Evolutionary conservation across 345 rosid genomes (phyloP).

Genomic region (Excoecaria agallocha): DNA sequence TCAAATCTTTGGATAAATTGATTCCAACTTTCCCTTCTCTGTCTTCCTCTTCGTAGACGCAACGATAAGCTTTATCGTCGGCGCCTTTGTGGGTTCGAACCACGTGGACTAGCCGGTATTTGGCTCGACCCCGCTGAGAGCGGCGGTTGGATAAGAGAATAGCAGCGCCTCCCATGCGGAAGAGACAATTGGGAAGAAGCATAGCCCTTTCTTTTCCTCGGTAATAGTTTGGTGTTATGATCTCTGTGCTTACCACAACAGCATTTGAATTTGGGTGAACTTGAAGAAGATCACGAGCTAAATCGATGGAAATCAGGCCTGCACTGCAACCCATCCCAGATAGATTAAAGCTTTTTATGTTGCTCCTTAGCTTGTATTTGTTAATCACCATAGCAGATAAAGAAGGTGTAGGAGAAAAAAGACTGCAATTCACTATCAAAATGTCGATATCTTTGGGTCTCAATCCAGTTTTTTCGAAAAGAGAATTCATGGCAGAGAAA

Average conservation of each 20-base stretch:
- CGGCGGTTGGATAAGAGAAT: conserved; percentile 49
- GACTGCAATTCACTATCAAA: conserved; percentile 49
- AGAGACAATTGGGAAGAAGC: conserved; percentile 62
- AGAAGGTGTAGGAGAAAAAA: conserved; percentile 59
- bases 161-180: conserved; percentile 70
- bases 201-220: conserved; percentile 54
- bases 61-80: conserved; percentile 47
- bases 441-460: conserved; percentile 50
- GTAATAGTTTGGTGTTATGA: conserved; percentile 45
- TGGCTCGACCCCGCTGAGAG: conserved; percentile 35
- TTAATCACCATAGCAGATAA: conserved; percentile 54
- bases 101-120: conserved; percentile 45
- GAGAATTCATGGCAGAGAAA: conserved; percentile 40
- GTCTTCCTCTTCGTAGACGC: conserved; percentile 57
- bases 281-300: conserved; percentile 56
- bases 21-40: conserved; percentile 44
- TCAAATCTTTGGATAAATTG: conserved; percentile 46
- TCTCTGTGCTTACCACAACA: conserved; percentile 51
- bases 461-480: conserved; percentile 41
- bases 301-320: conserved; percentile 46
- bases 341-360: conserved; percentile 57
- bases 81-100: conserved; percentile 46
- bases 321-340: conserved; percentile 75
- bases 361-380: conserved; percentile 54
- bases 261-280: conserved; percentile 51